A percentile compares a stretch with the other conserved stretches of the same genome.
These are phyloP conservation scores for Adiantum capillusveneris DNA, from an alignment of 75 land plant species.

Conservation along the genomic window DNA sequence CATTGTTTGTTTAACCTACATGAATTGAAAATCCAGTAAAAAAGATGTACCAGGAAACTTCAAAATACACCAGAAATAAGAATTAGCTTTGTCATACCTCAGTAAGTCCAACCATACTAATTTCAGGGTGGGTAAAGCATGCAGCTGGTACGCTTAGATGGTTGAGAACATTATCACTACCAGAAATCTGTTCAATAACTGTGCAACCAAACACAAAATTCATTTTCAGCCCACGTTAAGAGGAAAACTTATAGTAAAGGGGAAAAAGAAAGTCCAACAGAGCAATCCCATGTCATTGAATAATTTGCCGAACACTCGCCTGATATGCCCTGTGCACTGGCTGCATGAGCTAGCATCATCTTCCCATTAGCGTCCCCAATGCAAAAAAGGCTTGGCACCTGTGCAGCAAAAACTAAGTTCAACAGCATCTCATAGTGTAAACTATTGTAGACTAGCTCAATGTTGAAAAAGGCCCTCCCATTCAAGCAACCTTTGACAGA, in stretches of 20 bases:
- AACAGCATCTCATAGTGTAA: no score
- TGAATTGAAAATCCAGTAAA: no score
- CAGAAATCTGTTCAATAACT: conserved; percentile 92
- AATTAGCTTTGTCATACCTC: conserved; percentile 48
- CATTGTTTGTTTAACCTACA: no score
- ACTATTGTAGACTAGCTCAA: no score
- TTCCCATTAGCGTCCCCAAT: conserved; percentile 99
- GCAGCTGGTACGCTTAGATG: conserved; percentile 97
- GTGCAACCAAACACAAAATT: conserved; percentile 4
- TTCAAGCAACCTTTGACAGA: no score
- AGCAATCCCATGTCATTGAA: no score
- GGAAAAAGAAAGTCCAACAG: no score
- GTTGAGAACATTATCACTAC: conserved; percentile 75
- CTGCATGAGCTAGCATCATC: conserved; percentile 99
- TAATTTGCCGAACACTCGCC: conserved; percentile 53
- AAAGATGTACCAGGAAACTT: no score
- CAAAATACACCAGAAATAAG: no score
- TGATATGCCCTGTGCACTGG: conserved; percentile 99
- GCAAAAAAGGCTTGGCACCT: conserved; percentile 94
- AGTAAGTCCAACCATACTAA: conserved; percentile 96
- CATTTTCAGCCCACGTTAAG: background rate
- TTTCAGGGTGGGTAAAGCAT: conserved; percentile 99
- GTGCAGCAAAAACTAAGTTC: background rate
- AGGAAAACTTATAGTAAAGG: background rate
- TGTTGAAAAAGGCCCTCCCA: no score